phyloP scores from a whole-genome alignment of 352 stramenopile species.

The Blastocystis sp. region DNA sequence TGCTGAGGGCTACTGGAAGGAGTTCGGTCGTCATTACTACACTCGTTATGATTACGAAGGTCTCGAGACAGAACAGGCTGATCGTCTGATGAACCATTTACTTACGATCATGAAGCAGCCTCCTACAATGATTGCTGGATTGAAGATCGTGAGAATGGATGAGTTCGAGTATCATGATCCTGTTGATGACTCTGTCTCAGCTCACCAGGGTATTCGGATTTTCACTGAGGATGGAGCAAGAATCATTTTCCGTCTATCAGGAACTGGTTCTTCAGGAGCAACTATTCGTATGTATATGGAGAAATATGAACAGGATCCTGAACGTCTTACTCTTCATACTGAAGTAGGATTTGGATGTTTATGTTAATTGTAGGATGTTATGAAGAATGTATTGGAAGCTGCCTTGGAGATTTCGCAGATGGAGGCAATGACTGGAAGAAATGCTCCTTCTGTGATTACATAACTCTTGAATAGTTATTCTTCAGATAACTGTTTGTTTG shows the following conservation, averaged over 20 bases:
- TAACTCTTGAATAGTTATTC: conserved; percentile 72
- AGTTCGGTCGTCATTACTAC: conserved; percentile 96
- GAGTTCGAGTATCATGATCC: conserved; percentile 97
- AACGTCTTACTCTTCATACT: conserved; percentile 66
- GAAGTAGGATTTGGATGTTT: conserved; percentile 65
- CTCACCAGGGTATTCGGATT: conserved; percentile 90
- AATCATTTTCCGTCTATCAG: conserved; percentile 92
- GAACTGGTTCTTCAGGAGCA: conserved; percentile 88
- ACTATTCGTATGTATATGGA: conserved; percentile 99
- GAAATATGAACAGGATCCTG: conserved; percentile 84
- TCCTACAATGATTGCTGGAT: conserved; percentile 1
- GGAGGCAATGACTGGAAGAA: conserved; percentile 81
- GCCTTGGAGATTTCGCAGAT: conserved; percentile 84
- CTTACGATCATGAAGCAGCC: conserved; percentile 63
- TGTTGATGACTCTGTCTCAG: conserved; percentile 86
- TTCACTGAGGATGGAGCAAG: conserved; percentile 86
- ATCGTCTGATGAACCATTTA: conserved; percentile 78
- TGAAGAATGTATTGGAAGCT: conserved; percentile 81
- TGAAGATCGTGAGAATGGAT: conserved; percentile 74
- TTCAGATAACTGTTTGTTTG: conserved; percentile 59
- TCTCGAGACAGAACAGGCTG: conserved; percentile 76
- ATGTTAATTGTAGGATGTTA: conserved; percentile 74
- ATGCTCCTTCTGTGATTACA: conserved; percentile 89
- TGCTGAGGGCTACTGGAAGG: conserved; percentile 86
- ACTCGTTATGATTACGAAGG: conserved; percentile 98